Percentiles rank a stretch among this genome's conserved stretches.
Evolutionary conservation across 2,329 filamentous ascomycete genomes (phyloP).

Genomic region (Paracoccidioides brasiliensis): DNA sequence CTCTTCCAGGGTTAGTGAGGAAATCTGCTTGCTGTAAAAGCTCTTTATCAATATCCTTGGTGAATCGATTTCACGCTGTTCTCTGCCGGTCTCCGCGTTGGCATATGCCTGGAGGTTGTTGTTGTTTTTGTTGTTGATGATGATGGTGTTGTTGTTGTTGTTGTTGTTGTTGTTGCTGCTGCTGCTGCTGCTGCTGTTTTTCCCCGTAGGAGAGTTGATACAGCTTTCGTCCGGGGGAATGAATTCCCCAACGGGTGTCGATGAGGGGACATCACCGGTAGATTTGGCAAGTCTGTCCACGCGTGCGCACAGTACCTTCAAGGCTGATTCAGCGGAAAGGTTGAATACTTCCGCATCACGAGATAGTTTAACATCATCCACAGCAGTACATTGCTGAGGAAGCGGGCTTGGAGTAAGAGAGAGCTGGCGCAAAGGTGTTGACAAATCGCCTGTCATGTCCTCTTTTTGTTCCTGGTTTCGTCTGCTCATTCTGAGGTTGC

Average conservation of each 20-base stretch:
- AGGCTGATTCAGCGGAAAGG: constrained; percentile 35
- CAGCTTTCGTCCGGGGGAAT: background rate
- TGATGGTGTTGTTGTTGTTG: no score
- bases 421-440: background rate
- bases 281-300: constrained; percentile 40
- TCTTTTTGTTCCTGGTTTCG: background rate
- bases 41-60: constrained; percentile 43
- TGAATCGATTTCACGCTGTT: constrained; percentile 26
- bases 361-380: background rate
- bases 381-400: background rate
- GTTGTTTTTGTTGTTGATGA: no score
- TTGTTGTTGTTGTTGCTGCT: no score
- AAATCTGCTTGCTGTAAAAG: constrained; percentile 82
- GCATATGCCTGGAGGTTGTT: background rate
- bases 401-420: background rate
- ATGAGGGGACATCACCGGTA: constrained; percentile 57
- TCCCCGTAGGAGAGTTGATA: background rate
- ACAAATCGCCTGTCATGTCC: background rate
- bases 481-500: background rate
- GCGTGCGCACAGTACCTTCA: constrained; percentile 63
- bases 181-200: no score
- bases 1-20: constrained; percentile 67
- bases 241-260: constrained; percentile 4
- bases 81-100: constrained; percentile 20
- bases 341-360: background rate